A percentile compares a stretch with the other conserved stretches of the same genome.
Evolutionary conservation across 768 basidiomycete species (phyloP).

Genomic region (Ephemerocybe angulata): DNA sequence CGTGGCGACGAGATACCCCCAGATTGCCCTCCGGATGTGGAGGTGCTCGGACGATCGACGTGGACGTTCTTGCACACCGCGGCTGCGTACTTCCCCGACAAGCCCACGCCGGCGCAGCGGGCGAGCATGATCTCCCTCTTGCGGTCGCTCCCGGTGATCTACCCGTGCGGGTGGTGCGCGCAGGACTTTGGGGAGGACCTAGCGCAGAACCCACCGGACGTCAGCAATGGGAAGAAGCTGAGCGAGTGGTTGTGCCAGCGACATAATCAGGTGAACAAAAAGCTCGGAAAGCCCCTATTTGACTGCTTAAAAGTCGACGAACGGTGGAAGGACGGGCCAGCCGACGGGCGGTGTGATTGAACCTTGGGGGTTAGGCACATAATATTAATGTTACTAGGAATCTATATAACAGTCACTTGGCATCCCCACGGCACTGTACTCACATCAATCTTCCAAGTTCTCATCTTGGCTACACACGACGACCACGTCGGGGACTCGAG

Average conservation of each 20-base stretch:
- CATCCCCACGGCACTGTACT: no score
- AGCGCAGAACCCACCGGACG: conserved; percentile 66
- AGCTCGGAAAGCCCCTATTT: conserved; percentile 79
- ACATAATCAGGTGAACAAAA: conserved; percentile 90
- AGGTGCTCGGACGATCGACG: conserved; percentile 85
- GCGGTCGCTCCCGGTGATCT: conserved; percentile 72
- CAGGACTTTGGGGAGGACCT: conserved; percentile 75
- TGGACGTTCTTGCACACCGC: conserved; percentile 97
- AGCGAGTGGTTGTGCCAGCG: conserved; percentile 87
- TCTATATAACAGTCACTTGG: no score
- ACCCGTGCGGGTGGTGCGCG: conserved; percentile 88
- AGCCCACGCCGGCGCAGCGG: conserved; percentile 70
- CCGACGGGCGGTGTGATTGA: conserved; percentile 85
- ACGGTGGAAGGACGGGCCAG: conserved; percentile 89
- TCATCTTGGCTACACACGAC: no score
- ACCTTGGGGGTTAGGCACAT: no score
- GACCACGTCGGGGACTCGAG: not conserved
- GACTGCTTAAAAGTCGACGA: conserved; percentile 80
- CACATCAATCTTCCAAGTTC: no score
- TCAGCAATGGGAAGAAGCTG: conserved; percentile 62
- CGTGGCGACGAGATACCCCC: conserved; percentile 40
- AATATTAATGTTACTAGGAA: no score
- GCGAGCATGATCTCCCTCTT: conserved; percentile 82
- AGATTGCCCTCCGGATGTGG: conserved; percentile 88
- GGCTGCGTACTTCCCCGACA: conserved; percentile 92